Evolutionary conservation across 345 rosid species (phyloP).

Genomic region (Brassica incana): DNA sequence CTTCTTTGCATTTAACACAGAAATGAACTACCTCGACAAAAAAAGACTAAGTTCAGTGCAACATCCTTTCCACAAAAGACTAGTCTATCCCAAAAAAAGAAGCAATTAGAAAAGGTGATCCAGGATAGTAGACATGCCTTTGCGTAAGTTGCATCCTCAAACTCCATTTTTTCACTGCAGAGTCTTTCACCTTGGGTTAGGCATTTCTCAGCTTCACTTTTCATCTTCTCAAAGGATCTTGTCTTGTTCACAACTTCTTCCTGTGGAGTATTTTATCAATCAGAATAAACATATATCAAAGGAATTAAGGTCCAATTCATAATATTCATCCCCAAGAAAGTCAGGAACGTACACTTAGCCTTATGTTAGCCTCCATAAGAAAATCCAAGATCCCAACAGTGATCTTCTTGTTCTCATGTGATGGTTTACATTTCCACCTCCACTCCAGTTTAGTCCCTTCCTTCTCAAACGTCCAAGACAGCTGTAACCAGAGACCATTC

Average conservation of each 20-base stretch:
- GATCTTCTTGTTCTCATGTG: slow-evolving; percentile 50
- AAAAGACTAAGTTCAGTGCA: neutral
- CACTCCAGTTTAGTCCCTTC: slow-evolving; percentile 88
- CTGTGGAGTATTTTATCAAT: slow-evolving; percentile 26
- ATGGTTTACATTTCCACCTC: slow-evolving; percentile 81
- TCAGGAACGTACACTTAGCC: slow-evolving; percentile 59
- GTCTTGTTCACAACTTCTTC: slow-evolving; percentile 73
- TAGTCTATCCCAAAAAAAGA: neutral
- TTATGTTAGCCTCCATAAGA: slow-evolving; percentile 79
- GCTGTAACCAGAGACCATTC: slow-evolving; percentile 42
- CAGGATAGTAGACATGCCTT: slow-evolving; percentile 46
- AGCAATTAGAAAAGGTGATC: neutral
- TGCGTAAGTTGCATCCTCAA: slow-evolving; percentile 71
- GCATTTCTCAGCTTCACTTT: slow-evolving; percentile 80
- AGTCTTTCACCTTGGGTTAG: slow-evolving; percentile 59
- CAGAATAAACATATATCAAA: neutral
- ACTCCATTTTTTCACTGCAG: slow-evolving; percentile 59
- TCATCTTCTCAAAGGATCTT: slow-evolving; percentile 50
- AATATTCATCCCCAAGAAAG: neutral
- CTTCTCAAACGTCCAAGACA: slow-evolving; percentile 90
- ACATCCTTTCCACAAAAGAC: neutral
- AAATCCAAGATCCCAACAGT: slow-evolving; percentile 71
- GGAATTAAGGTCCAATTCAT: neutral
- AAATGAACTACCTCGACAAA: slow-evolving; percentile 53
- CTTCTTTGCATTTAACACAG: slow-evolving; percentile 78